Evolutionary conservation across 371 early-diverging fungal genomes (phyloP), one percentile per base, ranked within the genome.

Genomic region (Mortierella sp.): DNA sequence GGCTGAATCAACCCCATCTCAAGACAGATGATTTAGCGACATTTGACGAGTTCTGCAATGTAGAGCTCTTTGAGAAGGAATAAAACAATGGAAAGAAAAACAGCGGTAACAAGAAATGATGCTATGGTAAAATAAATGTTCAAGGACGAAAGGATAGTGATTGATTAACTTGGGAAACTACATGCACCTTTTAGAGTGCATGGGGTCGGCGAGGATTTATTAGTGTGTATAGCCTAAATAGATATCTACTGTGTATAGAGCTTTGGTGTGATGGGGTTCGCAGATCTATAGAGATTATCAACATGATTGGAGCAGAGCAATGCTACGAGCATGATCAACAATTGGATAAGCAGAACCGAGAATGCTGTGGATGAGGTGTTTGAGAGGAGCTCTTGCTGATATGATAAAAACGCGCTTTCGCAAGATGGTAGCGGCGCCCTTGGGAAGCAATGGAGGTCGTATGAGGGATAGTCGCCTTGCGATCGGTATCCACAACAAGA

Each of bases 401-500:
- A 86, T 19, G 79, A 69, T 31, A 86, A 84, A 49, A 88, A 87
- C 40, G 84, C 84, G 68, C 71, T 75, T 62, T 85, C 85, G 61
- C 90, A 90, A 1, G 87, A 82, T 2, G 89, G 89, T 5, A 87
- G 66, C 0, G 88, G 70, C 1, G 89, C 88, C 6, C 90, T 84
- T 15, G 90, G 90, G 68, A 86, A 90, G 42, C 90, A 90, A 40
- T 86, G 83, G 65, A 87, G 82, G 45, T 89, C 89, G 51, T 85
- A 70, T 35, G 89, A 87, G 28, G 89, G 88, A 34, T 84, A 88
- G 61, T 90, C 90, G 0, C 84, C 70, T 32, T 86, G 80, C 2
- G 83, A 76, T 43, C 88, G 85, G 76, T 86, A 89, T 2, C 90
- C 90, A 61, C 90, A 90, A 59, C 90, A 90, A 43, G 87, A 87